These are phyloP conservation scores for Cordyceps militaris DNA, from an alignment of 2,329 filamentous ascomycete genomes.

Conservation along the genomic window DNA sequence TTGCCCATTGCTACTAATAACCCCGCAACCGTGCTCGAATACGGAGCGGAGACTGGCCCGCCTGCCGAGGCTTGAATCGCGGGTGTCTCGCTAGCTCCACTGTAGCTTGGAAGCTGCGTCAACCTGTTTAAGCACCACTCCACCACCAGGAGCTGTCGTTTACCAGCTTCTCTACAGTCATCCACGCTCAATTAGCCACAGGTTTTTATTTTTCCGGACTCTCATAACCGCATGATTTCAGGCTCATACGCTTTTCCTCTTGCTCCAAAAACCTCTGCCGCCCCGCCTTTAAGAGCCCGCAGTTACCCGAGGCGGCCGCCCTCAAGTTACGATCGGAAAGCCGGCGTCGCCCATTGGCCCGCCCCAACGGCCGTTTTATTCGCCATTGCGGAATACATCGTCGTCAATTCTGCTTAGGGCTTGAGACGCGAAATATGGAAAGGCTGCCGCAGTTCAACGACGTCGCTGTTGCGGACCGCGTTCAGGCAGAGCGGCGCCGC, in stretches of 20 bases:
- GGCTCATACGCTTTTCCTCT: no score
- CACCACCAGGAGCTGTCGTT: no score
- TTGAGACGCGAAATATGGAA: neutral
- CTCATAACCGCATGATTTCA: no score
- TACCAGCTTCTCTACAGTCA: neutral
- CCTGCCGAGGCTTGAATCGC: slow-evolving; percentile 2
- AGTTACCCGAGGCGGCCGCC: no score
- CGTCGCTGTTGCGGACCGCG: neutral
- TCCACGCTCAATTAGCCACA: neutral
- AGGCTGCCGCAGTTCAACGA: neutral
- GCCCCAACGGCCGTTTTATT: neutral
- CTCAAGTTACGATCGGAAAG: neutral
- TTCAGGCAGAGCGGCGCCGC: slow-evolving; percentile 6
- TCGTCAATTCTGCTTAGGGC: no score
- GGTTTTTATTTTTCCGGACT: no score
- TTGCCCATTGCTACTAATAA: neutral
- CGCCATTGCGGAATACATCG: neutral
- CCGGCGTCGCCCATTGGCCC: neutral
- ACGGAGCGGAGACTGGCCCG: neutral
- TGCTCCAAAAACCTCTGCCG: no score
- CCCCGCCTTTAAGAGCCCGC: neutral
- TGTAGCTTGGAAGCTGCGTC: neutral
- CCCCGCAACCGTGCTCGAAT: neutral
- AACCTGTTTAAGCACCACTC: no score
- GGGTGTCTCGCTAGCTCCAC: neutral